Evolutionary conservation across 2,329 filamentous ascomycete species (phyloP).

Genomic region (Zalaria obscura): DNA sequence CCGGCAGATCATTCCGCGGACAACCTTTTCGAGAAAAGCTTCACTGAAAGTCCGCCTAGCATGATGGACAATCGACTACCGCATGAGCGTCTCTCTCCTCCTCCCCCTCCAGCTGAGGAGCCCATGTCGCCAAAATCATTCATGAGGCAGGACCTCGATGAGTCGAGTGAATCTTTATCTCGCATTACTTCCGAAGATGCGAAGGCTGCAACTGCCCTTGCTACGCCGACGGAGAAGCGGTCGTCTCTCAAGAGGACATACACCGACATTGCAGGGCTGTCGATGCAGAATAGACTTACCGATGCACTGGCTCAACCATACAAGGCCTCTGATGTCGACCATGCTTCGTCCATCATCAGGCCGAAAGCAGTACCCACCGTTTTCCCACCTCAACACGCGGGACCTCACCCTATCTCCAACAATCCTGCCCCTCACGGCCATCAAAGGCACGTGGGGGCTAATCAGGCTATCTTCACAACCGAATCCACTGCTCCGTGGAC

Average conservation of each 20-base stretch:
- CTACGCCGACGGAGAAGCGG: slow-evolving; percentile 7
- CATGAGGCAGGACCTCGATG: background rate
- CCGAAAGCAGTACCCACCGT: slow-evolving; percentile 11
- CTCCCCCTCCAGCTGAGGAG: slow-evolving; percentile 1
- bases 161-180: too few species aligned
- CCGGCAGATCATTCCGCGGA: slow-evolving; percentile 58
- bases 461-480: slow-evolving; percentile 97
- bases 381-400: slow-evolving; percentile 18
- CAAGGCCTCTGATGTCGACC: slow-evolving; percentile 33
- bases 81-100: background rate
- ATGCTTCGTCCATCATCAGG: slow-evolving; percentile 12
- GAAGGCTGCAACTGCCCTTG: background rate
- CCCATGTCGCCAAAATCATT: background rate
- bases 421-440: slow-evolving; percentile 56
- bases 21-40: slow-evolving; percentile 78
- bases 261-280: slow-evolving; percentile 65
- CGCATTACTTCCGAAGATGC: too few species aligned
- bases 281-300: slow-evolving; percentile 68
- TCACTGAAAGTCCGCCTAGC: slow-evolving; percentile 38
- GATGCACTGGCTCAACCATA: slow-evolving; percentile 79
- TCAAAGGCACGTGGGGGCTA: slow-evolving; percentile 76
- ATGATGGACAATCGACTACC: slow-evolving; percentile 1
- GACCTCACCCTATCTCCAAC: slow-evolving; percentile 15
- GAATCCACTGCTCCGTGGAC: slow-evolving; percentile 84
- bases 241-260: slow-evolving; percentile 61